Percentiles rank a stretch among this genome's conserved stretches.
Evolutionary conservation across 177 flowering plant genomes (phyloP).

Genomic region (Viscum album): DNA sequence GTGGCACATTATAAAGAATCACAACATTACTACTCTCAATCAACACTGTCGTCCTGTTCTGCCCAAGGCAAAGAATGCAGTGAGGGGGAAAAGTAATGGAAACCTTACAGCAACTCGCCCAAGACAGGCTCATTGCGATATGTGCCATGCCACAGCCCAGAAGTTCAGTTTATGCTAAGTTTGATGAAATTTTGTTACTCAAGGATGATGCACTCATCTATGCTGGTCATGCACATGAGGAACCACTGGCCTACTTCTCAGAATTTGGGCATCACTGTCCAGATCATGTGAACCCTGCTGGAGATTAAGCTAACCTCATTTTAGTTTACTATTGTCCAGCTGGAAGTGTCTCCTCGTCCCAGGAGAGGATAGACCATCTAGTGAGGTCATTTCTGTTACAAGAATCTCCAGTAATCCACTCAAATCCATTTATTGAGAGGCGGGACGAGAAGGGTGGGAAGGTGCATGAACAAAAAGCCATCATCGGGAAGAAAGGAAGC

Average conservation of each 20-base stretch:
- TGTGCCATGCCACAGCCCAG: conserved; percentile 99
- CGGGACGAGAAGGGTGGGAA: background rate
- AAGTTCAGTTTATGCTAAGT: conserved; percentile 82
- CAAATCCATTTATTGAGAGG: too few relatives aligned
- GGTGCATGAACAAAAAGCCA: conserved; percentile 20
- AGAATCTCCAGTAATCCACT: too few relatives aligned
- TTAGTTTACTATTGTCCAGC: too few relatives aligned
- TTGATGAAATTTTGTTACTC: conserved; percentile 85
- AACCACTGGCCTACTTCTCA: conserved; percentile 64
- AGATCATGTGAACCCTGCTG: conserved; percentile 76
- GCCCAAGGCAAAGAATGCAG: too few relatives aligned
- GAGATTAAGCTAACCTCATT: conserved; percentile 97
- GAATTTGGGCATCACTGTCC: conserved; percentile 83
- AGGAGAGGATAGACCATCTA: too few relatives aligned
- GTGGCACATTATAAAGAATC: too few relatives aligned
- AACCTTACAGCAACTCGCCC: conserved; percentile 77
- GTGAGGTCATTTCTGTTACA: too few relatives aligned
- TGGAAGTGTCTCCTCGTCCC: too few relatives aligned
- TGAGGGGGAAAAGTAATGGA: conserved; percentile 97
- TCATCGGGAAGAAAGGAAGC: conserved; percentile 39
- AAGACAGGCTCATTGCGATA: conserved; percentile 88
- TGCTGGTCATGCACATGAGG: conserved; percentile 80
- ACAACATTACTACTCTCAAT: too few relatives aligned
- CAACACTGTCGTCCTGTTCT: too few relatives aligned
- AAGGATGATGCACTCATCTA: conserved; percentile 73